phyloP scores from a whole-genome alignment of 768 basidiomycete genomes.

The Rhodotorula kratochvilovae region DNA sequence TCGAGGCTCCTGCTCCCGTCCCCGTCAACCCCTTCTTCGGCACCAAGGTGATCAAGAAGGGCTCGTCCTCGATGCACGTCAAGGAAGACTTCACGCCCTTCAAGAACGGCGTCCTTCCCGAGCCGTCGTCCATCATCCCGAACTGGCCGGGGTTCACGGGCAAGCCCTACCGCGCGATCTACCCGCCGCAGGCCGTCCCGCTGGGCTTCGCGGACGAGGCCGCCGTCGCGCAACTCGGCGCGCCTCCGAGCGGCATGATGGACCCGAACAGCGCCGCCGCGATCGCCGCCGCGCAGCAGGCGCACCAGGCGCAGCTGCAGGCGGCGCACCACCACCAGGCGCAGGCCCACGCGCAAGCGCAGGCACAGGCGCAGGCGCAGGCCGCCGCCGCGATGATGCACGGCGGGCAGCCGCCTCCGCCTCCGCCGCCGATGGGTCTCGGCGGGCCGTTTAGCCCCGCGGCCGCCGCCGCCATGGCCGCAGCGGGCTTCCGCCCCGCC shows the following conservation, averaged over 20 bases:
- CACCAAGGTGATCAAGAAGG: slow-evolving; percentile 63
- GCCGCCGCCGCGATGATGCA: neutral
- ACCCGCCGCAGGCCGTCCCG: neutral
- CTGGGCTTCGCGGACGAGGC: neutral
- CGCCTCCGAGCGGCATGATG: neutral
- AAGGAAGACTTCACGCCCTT: slow-evolving; percentile 98
- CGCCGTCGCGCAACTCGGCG: neutral
- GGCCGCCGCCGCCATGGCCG: neutral
- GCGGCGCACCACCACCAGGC: neutral
- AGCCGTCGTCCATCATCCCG: slow-evolving; percentile 50
- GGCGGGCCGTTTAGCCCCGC: neutral
- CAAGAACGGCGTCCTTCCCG: slow-evolving; percentile 57
- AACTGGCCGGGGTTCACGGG: slow-evolving; percentile 78
- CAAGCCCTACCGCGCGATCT: slow-evolving; percentile 72
- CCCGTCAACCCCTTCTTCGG: slow-evolving; percentile 85
- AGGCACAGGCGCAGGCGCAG: neutral
- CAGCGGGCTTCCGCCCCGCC: neutral
- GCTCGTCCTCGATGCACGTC: slow-evolving; percentile 62
- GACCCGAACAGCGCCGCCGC: neutral
- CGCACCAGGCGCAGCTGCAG: neutral
- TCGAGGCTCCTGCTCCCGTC: slow-evolving; percentile 45
- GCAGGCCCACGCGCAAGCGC: neutral
- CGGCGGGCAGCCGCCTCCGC: neutral
- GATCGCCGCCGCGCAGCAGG: neutral
- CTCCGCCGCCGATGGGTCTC: neutral